phyloP scores from a whole-genome alignment of 208 protist species.

The Crithidia expoeki region DNA sequence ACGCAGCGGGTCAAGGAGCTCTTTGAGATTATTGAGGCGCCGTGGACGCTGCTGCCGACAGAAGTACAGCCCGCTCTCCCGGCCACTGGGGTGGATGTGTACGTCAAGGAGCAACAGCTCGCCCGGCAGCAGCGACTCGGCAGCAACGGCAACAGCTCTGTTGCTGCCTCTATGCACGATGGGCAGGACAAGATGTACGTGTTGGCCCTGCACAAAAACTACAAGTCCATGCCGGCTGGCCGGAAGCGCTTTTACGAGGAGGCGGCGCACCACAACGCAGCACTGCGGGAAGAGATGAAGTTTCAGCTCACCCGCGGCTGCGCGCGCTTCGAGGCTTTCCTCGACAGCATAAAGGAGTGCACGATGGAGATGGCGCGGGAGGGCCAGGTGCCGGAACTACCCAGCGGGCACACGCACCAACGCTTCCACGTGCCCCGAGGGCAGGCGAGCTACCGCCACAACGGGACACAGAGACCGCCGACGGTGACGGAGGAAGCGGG shows the following conservation, averaged over 20 bases:
- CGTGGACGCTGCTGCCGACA: slow-evolving; percentile 67
- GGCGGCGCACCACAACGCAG: slow-evolving; percentile 62
- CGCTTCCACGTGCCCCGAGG: slow-evolving; percentile 23
- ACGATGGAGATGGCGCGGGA: slow-evolving; percentile 63
- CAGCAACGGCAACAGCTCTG: neutral
- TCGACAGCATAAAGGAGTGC: slow-evolving; percentile 55
- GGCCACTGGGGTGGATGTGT: slow-evolving; percentile 70
- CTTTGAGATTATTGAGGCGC: slow-evolving; percentile 71
- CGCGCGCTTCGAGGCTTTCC: slow-evolving; percentile 69
- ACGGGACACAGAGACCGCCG: neutral
- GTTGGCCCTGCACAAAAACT: slow-evolving; percentile 68
- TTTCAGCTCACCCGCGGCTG: slow-evolving; percentile 58
- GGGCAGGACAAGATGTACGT: slow-evolving; percentile 67
- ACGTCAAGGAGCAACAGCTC: slow-evolving; percentile 68
- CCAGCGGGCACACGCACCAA: slow-evolving; percentile 10
- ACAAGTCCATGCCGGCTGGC: slow-evolving; percentile 40
- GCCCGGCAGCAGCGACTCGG: slow-evolving; percentile 19
- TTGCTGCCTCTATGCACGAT: slow-evolving; percentile 1
- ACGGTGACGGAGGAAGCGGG: neutral
- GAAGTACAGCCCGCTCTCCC: slow-evolving; percentile 59
- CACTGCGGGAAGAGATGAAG: slow-evolving; percentile 61
- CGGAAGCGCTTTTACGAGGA: slow-evolving; percentile 70
- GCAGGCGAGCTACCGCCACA: neutral
- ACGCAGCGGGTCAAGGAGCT: slow-evolving; percentile 61
- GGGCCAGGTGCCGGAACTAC: slow-evolving; percentile 34